Evolutionary conservation across 2,329 filamentous ascomycete genomes (phyloP).

Genomic region (Trichophyton rubrum): DNA sequence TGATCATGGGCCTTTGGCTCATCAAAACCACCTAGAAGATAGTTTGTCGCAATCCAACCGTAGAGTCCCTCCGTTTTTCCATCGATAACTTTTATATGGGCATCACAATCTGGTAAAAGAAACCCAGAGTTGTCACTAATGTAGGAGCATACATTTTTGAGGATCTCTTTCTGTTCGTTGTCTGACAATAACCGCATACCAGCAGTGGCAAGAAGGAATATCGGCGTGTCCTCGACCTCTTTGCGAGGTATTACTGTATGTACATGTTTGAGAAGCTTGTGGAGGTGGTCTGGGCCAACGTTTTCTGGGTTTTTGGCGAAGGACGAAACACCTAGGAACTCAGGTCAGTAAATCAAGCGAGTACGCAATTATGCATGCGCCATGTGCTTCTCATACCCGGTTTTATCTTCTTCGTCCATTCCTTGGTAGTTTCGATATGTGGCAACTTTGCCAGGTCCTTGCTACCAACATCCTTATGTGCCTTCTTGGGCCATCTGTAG

Average conservation of each 20-base stretch:
- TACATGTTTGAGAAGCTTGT: slow-evolving; percentile 69
- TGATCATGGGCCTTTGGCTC: slow-evolving; percentile 60
- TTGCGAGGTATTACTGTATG: slow-evolving; percentile 62
- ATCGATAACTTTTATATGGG: slow-evolving; percentile 87
- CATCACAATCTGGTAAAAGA: slow-evolving; percentile 72
- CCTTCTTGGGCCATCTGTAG: slow-evolving; percentile 71
- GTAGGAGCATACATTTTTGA: slow-evolving; percentile 72
- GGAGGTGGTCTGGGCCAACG: slow-evolving; percentile 71
- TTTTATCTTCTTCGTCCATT: slow-evolving; percentile 87
- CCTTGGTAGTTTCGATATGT: slow-evolving; percentile 66
- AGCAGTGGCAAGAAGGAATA: slow-evolving; percentile 91
- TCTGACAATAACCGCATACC: slow-evolving; percentile 80
- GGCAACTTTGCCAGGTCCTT: slow-evolving; percentile 59
- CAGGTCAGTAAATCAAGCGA: slow-evolving; percentile 3
- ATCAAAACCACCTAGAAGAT: slow-evolving; percentile 84
- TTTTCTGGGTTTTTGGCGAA: slow-evolving; percentile 65
- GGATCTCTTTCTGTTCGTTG: slow-evolving; percentile 56
- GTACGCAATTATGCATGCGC: not conserved
- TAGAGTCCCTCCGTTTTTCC: slow-evolving; percentile 94
- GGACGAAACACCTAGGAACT: slow-evolving; percentile 56
- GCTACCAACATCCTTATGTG: slow-evolving; percentile 47
- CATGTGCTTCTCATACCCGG: slow-evolving; percentile 46
- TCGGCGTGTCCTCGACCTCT: slow-evolving; percentile 69
- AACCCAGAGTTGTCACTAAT: slow-evolving; percentile 66
- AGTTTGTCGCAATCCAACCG: slow-evolving; percentile 95